Evolutionary conservation across 2,329 filamentous ascomycete species (phyloP), one percentile per base, ranked within the genome.

Genomic region (Elsinoe perseae): DNA sequence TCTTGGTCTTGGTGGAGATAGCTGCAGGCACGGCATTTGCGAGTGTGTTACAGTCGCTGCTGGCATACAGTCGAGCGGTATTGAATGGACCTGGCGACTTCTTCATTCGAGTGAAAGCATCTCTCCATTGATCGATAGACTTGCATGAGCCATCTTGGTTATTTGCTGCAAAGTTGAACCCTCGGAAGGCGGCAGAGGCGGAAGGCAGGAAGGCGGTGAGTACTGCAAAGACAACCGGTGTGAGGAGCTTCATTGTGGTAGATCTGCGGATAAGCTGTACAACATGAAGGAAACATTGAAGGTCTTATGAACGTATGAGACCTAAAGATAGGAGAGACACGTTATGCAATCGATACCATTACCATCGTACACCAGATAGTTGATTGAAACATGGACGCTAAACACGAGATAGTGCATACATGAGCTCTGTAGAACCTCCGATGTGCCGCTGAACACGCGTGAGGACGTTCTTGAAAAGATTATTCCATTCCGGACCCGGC

Each of bases 61-160:
- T 77, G 68, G 85, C 87, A 76, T 87, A 86, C 28, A 85, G 74
- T 54, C 83, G 80, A 62, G 82, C 77, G 57, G 78, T 73, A 64
- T 76, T 80, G 73, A 83, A 83, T 61, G 70, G 72, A 58, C 79
- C 78, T 8, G 80, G 79, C 23, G 72, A 66, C 14, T 61, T 62
- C 58, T 70, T 21, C 30, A 56, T 50, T 64, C 44, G 28, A 16
- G 8, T 34, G 62, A 73, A 71, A 21, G 70, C 69, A 12, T 57
- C 57, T 10, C 56, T 59, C 69, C 69, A 73, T 50, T 73, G 63
- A 7, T 60, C 71, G 56, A 62, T 63, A 30, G 65, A 66, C 54
- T 72, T 72, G 66, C 72, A 74, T 25, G 64, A 66, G 20, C 72
- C 71, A 44, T 72, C 69, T 8, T 61, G 54, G 57, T 70, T 70